These are phyloP conservation scores for Clohesyomyces aquaticus DNA, from an alignment of 495 filamentous ascomycete species.

Conservation along the genomic window DNA sequence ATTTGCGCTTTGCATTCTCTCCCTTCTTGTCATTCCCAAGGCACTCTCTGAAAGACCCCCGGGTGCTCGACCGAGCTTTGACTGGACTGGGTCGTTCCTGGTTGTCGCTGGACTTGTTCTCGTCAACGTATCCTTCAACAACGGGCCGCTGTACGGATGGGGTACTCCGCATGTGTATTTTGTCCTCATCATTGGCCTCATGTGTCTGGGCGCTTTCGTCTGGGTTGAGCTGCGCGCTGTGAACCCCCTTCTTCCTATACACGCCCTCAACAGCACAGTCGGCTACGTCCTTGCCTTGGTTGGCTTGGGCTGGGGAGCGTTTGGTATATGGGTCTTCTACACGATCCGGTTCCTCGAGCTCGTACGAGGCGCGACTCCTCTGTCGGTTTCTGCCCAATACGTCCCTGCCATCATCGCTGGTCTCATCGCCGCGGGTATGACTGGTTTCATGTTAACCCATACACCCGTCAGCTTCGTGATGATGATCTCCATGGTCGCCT, in stretches of 20 bases:
- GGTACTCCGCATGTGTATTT: constrained; percentile 42
- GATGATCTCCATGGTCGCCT: constrained; percentile 43
- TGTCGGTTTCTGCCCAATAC: constrained; percentile 36
- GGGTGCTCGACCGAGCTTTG: constrained; percentile 28
- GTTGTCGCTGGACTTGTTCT: constrained; percentile 43
- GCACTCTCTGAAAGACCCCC: constrained; percentile 21
- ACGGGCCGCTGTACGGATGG: constrained; percentile 43
- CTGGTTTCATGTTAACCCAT: constrained; percentile 42
- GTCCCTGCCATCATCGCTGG: constrained; percentile 39
- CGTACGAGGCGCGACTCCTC: constrained; percentile 34
- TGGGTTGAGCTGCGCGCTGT: constrained; percentile 39
- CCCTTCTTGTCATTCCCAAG: constrained; percentile 37
- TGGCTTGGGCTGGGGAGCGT: constrained; percentile 41
- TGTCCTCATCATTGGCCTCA: constrained; percentile 40
- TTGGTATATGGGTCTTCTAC: constrained; percentile 46
- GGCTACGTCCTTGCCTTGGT: constrained; percentile 41
- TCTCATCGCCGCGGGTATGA: constrained; percentile 37
- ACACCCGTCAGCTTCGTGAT: constrained; percentile 43
- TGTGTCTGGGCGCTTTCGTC: constrained; percentile 39
- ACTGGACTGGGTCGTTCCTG: constrained; percentile 41
- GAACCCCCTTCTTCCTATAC: constrained; percentile 40
- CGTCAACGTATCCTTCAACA: constrained; percentile 45
- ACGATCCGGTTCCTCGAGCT: constrained; percentile 34
- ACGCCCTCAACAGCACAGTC: constrained; percentile 39
- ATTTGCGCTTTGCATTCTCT: constrained; percentile 29